Conservation (phyloP, 805 yeast genomes). For the Kluyveromyces siamensis region DNA sequence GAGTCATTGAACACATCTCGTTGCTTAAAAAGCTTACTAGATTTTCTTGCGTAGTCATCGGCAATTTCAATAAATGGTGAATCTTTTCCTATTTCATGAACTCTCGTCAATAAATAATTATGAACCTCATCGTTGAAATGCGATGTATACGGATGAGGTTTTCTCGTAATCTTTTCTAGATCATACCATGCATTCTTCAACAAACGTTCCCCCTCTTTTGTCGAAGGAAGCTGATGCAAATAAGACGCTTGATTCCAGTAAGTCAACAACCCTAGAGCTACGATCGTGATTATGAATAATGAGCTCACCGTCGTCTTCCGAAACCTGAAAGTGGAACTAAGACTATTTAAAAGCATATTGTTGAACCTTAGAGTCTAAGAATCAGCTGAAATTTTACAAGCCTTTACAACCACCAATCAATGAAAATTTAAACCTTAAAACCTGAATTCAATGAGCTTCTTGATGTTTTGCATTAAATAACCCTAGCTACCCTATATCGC, state of each 20-base stretch:
- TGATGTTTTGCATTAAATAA: too few species aligned
- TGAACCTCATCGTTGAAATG: slow-evolving; percentile 70
- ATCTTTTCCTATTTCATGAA: slow-evolving; percentile 26
- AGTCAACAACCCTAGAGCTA: slow-evolving; percentile 33
- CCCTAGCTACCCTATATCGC: neutral
- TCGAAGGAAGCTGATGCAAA: slow-evolving; percentile 25
- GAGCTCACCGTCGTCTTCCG: slow-evolving; percentile 62
- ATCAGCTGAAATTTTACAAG: neutral
- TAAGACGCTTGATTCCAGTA: slow-evolving; percentile 15
- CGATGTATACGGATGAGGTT: slow-evolving; percentile 74
- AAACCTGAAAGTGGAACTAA: slow-evolving; percentile 54
- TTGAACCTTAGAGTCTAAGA: neutral
- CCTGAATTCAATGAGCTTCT: too few species aligned
- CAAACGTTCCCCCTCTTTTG: slow-evolving; percentile 28
- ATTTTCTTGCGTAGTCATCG: slow-evolving; percentile 31
- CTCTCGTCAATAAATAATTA: slow-evolving; percentile 46
- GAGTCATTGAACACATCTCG: slow-evolving; percentile 37
- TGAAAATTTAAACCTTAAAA: too few species aligned
- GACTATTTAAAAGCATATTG: slow-evolving; percentile 14
- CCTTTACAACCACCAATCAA: neutral
- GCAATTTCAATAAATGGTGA: slow-evolving; percentile 25
- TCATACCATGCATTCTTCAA: slow-evolving; percentile 51
- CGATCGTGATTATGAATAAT: slow-evolving; percentile 40
- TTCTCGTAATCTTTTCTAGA: slow-evolving; percentile 55
- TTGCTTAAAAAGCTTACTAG: slow-evolving; percentile 42